Evolutionary conservation across 108 stramenopile genomes (phyloP).

Genomic region (Fragilariopsis cylindrus): DNA sequence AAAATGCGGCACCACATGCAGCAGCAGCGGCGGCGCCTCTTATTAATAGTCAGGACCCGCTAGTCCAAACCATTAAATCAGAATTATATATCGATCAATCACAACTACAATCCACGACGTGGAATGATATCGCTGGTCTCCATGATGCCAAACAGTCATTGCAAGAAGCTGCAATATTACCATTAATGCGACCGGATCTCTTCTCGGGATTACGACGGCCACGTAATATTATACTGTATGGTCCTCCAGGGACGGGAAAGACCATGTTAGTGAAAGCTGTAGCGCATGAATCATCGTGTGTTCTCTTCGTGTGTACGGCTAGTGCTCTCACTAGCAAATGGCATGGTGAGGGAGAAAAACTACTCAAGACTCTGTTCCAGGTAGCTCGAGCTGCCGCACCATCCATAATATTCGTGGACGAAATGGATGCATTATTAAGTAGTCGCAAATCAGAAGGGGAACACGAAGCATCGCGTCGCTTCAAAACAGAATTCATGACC

Average conservation of each 20-base stretch:
- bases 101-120: conserved; percentile 37
- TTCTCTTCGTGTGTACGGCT: conserved; percentile 79
- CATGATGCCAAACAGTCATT: conserved; percentile 81
- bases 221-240: conserved; percentile 85
- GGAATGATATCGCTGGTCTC: conserved; percentile 79
- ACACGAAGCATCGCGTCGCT: conserved; percentile 91
- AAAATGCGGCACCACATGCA: neutral
- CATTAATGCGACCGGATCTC: conserved; percentile 90
- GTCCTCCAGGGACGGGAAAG: conserved; percentile 91
- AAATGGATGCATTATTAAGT: conserved; percentile 90
- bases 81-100: conserved; percentile 63
- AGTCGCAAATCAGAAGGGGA: conserved; percentile 59
- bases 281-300: conserved; percentile 53
- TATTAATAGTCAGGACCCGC: conserved; percentile 40
- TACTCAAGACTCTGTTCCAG: conserved; percentile 81
- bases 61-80: conserved; percentile 46
- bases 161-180: conserved; percentile 93
- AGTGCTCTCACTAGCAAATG: conserved; percentile 81
- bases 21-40: conserved; percentile 2
- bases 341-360: conserved; percentile 89
- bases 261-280: conserved; percentile 91
- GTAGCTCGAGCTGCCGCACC: conserved; percentile 72
- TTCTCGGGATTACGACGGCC: conserved; percentile 89
- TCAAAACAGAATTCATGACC: conserved; percentile 96
- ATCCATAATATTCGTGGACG: conserved; percentile 92